phyloP scores from a whole-genome alignment of 805 yeast genomes.

The Zygosaccharomyces bailii region DNA sequence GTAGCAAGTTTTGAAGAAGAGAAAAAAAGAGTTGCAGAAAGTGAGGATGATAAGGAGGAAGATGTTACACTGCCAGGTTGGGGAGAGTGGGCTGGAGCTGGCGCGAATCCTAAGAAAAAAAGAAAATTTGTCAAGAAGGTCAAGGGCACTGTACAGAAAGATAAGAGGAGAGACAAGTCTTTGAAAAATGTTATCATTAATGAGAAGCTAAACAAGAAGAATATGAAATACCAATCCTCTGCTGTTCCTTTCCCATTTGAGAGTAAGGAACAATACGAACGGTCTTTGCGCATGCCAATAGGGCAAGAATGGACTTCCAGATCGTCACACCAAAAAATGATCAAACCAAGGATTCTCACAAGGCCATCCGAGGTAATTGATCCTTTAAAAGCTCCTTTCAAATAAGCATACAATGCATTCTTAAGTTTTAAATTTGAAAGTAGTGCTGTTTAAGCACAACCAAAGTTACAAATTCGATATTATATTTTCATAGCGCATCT shows the following conservation, averaged over 20 bases:
- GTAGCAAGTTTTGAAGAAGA: constrained; percentile 73
- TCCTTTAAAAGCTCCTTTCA: constrained; percentile 85
- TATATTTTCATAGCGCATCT: constrained; percentile 63
- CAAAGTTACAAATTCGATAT: constrained; percentile 5
- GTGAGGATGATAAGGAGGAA: constrained; percentile 84
- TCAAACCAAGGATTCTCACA: constrained; percentile 83
- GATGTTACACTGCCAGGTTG: constrained; percentile 92
- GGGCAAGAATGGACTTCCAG: constrained; percentile 96
- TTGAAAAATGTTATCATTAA: constrained; percentile 82
- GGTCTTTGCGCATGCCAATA: constrained; percentile 90
- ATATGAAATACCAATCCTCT: constrained; percentile 76
- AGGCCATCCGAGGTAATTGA: constrained; percentile 88
- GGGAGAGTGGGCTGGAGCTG: constrained; percentile 95
- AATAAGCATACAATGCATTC: constrained; percentile 32
- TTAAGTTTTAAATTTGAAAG: not conserved
- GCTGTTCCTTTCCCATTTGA: constrained; percentile 96
- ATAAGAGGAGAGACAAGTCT: constrained; percentile 74
- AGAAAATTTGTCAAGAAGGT: constrained; percentile 65
- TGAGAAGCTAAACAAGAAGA: constrained; percentile 81
- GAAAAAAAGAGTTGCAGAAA: constrained; percentile 59
- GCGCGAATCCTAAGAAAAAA: constrained; percentile 44
- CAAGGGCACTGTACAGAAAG: constrained; percentile 68
- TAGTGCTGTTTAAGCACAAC: constrained; percentile 1
- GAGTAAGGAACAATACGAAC: constrained; percentile 89
- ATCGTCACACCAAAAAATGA: constrained; percentile 78